Percentiles rank a stretch among this genome's conserved stretches.
Conservation (phyloP, 1,284 basidiomycete species). For the Malassezia obtusa region DNA sequence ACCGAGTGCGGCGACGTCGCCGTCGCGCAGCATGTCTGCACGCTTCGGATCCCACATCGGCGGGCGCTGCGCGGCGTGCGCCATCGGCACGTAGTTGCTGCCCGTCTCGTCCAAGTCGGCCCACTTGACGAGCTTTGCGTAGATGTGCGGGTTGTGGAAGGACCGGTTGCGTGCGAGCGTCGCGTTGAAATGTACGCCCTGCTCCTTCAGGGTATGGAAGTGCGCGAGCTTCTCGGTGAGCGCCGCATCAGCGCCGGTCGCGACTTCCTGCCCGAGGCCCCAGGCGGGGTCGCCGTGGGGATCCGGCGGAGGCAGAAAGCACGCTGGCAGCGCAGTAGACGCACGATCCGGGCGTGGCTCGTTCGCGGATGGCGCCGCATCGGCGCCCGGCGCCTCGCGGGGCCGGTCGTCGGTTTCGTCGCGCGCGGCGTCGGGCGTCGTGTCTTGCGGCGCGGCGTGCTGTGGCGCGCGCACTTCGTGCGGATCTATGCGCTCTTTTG, state of each 20-base stretch:
- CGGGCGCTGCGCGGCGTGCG: neutral
- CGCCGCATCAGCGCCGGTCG: neutral
- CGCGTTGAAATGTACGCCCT: conserved; percentile 82
- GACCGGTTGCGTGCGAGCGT: conserved; percentile 76
- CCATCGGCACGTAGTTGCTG: conserved; percentile 13
- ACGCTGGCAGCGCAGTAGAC: neutral
- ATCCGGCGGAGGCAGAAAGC: conserved; percentile 2
- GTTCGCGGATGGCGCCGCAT: neutral
- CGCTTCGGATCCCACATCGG: conserved; percentile 1
- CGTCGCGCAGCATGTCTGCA: neutral
- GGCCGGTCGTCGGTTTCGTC: too few species aligned
- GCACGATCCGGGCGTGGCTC: neutral
- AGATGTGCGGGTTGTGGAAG: conserved; percentile 89
- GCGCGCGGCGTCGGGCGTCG: too few species aligned
- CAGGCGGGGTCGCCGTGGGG: neutral
- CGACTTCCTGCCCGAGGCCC: conserved; percentile 6
- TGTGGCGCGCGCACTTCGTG: too few species aligned
- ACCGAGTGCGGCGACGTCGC: conserved; percentile 2
- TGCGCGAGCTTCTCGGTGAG: conserved; percentile 56
- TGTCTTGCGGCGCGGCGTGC: too few species aligned
- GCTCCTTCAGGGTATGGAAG: conserved; percentile 59
- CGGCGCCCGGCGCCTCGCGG: neutral
- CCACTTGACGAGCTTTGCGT: conserved; percentile 83
- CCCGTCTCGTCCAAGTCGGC: conserved; percentile 68
- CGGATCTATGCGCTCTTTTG: too few species aligned